These are phyloP conservation scores for Pythium dissimile DNA, from an alignment of 352 stramenopile genomes.

Conservation along the genomic window DNA sequence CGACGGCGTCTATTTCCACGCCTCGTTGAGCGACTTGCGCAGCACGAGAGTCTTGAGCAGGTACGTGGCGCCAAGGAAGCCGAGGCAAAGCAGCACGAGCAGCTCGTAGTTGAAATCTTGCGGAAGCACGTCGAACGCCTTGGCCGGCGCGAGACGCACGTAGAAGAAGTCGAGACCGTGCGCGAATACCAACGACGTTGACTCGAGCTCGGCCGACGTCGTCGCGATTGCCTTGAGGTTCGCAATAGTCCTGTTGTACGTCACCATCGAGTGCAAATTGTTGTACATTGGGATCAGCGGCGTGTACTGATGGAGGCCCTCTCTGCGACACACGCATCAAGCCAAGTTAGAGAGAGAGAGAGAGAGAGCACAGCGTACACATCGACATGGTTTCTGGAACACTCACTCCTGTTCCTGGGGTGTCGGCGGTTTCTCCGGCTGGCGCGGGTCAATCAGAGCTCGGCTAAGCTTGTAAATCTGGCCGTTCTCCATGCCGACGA, in stretches of 20 bases:
- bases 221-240: slow-evolving; percentile 69
- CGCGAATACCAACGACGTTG: slow-evolving; percentile 92
- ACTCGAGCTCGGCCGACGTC: slow-evolving; percentile 90
- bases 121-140: slow-evolving; percentile 95
- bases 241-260: slow-evolving; percentile 90
- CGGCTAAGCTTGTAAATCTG: slow-evolving; percentile 93
- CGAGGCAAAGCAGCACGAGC: slow-evolving; percentile 89
- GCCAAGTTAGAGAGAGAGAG: neutral
- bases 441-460: slow-evolving; percentile 92
- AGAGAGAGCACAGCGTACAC: no score
- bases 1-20: slow-evolving; percentile 82
- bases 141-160: slow-evolving; percentile 89
- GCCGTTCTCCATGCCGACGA: slow-evolving; percentile 90
- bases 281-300: slow-evolving; percentile 89
- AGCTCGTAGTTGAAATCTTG: slow-evolving; percentile 95
- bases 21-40: slow-evolving; percentile 74
- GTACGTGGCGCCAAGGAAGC: slow-evolving; percentile 78
- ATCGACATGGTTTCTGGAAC: no score
- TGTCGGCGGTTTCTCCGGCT: slow-evolving; percentile 90
- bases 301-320: slow-evolving; percentile 86
- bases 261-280: slow-evolving; percentile 82
- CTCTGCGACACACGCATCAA: slow-evolving; percentile 22
- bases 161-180: slow-evolving; percentile 95
- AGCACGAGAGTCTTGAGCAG: slow-evolving; percentile 58
- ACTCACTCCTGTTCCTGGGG: slow-evolving; percentile 62